Evolutionary conservation across 306 rosid species (phyloP).

Genomic region (Prosopis cineraria): DNA sequence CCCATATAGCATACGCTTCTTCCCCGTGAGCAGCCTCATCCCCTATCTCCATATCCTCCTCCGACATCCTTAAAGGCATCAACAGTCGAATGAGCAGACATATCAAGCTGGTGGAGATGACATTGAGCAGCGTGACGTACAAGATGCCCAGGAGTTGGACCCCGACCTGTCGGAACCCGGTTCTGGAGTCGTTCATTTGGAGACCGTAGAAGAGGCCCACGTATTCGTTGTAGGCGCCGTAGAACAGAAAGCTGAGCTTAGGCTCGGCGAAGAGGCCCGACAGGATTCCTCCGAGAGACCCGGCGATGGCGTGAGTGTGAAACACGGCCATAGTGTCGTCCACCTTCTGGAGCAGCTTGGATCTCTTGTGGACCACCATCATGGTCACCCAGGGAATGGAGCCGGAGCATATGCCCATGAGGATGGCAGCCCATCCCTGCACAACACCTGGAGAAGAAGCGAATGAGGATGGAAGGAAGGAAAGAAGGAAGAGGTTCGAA

Average conservation of each 20-base stretch:
- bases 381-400: constrained; percentile 56
- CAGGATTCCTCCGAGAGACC: constrained; percentile 51
- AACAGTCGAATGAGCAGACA: constrained; percentile 35
- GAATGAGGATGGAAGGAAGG: too few species aligned
- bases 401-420: constrained; percentile 53
- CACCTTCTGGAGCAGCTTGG: constrained; percentile 47
- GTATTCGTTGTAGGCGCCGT: background rate
- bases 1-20: constrained; percentile 62
- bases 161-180: constrained; percentile 38
- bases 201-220: constrained; percentile 49
- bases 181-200: background rate
- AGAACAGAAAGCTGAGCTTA: constrained; percentile 37
- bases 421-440: constrained; percentile 56
- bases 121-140: constrained; percentile 40
- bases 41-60: constrained; percentile 58
- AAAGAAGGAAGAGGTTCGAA: too few species aligned
- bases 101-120: constrained; percentile 42
- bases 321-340: constrained; percentile 61
- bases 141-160: constrained; percentile 41
- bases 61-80: constrained; percentile 53
- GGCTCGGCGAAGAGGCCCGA: constrained; percentile 54
- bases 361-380: constrained; percentile 58
- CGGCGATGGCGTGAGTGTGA: constrained; percentile 58
- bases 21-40: constrained; percentile 66
- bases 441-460: too few species aligned